These are phyloP conservation scores for Scopulariopsis brevicaulis DNA, from an alignment of 2,329 filamentous ascomycete genomes.

Conservation along the genomic window DNA sequence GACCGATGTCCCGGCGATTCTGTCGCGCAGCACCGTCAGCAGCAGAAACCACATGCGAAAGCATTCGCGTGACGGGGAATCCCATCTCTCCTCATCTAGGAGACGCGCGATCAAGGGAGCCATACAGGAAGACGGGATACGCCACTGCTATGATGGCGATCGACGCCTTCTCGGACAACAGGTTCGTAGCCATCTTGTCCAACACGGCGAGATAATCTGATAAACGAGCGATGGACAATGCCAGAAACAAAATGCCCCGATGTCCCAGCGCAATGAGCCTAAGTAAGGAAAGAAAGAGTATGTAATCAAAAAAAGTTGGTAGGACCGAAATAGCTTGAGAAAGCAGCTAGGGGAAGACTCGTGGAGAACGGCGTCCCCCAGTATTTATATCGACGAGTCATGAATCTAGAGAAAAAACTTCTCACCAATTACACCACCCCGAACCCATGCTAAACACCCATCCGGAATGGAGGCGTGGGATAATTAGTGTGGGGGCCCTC, in stretches of 20 bases:
- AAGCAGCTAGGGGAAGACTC: not conserved
- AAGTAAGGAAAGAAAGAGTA: not conserved
- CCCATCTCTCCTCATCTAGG: not conserved
- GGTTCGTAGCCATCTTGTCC: constrained; percentile 51
- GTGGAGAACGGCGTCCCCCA: not conserved
- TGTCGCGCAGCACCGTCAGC: constrained; percentile 18
- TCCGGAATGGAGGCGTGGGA: not conserved
- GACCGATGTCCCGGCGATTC: constrained; percentile 49
- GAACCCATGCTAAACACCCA: not conserved
- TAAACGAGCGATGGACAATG: not conserved
- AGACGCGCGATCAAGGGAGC: not conserved
- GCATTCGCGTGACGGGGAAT: not conserved
- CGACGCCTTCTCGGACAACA: constrained; percentile 57
- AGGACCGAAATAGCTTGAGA: not conserved
- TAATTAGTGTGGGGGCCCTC: not conserved
- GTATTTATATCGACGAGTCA: not conserved
- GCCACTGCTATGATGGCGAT: constrained; percentile 77
- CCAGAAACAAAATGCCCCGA: not conserved
- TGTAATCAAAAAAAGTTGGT: not conserved
- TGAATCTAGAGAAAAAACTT: not conserved
- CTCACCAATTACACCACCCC: not conserved
- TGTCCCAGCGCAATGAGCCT: not conserved
- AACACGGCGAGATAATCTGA: not conserved
- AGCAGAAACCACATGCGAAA: not conserved
- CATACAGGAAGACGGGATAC: constrained; percentile 67